Conservation (phyloP, 2,329 filamentous ascomycete species). For the Cercospora berteroae region DNA sequence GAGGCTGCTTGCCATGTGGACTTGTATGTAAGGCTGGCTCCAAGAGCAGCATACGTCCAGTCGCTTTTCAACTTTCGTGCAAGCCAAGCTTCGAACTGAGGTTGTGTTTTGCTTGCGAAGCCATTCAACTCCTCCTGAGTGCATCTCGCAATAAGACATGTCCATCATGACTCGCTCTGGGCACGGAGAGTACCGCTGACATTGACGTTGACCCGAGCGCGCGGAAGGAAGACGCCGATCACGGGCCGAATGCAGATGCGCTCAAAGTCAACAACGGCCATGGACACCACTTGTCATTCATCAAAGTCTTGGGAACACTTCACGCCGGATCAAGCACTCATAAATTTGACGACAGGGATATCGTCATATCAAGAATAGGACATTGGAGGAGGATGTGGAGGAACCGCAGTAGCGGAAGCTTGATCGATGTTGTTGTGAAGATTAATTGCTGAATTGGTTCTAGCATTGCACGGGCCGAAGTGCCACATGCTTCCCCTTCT, state of each 20-base stretch:
- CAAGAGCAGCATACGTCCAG: not conserved
- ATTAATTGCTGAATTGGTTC: not conserved
- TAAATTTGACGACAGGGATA: not conserved
- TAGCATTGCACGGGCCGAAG: not conserved
- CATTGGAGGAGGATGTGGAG: not conserved
- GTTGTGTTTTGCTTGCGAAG: not conserved
- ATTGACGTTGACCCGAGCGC: not conserved
- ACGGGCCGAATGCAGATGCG: not conserved
- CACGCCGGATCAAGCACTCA: not conserved
- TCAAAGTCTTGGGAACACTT: not conserved
- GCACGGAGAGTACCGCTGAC: not conserved
- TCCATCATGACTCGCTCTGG: not conserved
- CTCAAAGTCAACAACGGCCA: not conserved
- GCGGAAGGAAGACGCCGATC: not conserved
- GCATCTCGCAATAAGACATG: not conserved
- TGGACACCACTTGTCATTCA: not conserved
- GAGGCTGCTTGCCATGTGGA: not conserved
- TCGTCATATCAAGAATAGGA: not conserved
- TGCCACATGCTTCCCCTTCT: not conserved
- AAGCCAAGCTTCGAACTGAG: not conserved
- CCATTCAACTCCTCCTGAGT: not conserved
- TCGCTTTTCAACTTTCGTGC: not conserved
- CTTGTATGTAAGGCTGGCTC: not conserved
- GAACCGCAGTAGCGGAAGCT: not conserved
- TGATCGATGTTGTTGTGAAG: not conserved